Percentiles rank a stretch among this genome's conserved stretches.
Conservation (phyloP, 345 rosid species). For the Citrus sp. region DNA sequence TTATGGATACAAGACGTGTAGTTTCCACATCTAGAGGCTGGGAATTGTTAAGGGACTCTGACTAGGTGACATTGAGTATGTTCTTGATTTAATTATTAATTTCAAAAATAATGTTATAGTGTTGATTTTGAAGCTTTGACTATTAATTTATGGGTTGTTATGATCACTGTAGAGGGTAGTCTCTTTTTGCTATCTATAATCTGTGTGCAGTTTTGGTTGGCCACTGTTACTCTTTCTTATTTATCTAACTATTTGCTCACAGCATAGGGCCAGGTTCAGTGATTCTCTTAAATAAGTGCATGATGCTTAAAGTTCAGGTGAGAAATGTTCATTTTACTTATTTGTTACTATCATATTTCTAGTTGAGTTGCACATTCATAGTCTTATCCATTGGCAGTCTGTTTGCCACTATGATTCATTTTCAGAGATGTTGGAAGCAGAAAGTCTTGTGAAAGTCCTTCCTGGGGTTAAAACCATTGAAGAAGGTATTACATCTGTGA, state of each 20-base stretch:
- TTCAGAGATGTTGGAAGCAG: slow-evolving; percentile 55
- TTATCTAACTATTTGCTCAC: slow-evolving; percentile 28
- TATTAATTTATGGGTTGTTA: not conserved
- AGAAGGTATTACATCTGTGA: slow-evolving; percentile 44
- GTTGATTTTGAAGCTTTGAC: not conserved
- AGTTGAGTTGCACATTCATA: not conserved
- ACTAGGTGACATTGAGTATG: not conserved
- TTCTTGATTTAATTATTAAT: no score
- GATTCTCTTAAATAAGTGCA: slow-evolving; percentile 52
- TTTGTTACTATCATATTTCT: slow-evolving; percentile 4
- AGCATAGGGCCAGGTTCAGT: slow-evolving; percentile 50
- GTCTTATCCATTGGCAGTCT: slow-evolving; percentile 37
- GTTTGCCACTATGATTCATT: slow-evolving; percentile 44
- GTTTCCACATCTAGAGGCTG: not conserved
- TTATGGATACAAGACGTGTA: not conserved
- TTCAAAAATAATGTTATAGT: not conserved
- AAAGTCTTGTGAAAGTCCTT: slow-evolving; percentile 55
- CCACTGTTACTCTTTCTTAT: not conserved
- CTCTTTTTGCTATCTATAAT: not conserved
- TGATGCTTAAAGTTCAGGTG: slow-evolving; percentile 68
- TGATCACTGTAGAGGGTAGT: not conserved
- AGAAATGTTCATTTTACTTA: slow-evolving; percentile 12
- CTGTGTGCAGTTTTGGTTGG: not conserved
- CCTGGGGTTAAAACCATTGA: slow-evolving; percentile 52
- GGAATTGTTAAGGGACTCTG: not conserved